Evolutionary conservation across 1,139 yeast species (phyloP).

Genomic region (Tardiomyces depauwii): DNA sequence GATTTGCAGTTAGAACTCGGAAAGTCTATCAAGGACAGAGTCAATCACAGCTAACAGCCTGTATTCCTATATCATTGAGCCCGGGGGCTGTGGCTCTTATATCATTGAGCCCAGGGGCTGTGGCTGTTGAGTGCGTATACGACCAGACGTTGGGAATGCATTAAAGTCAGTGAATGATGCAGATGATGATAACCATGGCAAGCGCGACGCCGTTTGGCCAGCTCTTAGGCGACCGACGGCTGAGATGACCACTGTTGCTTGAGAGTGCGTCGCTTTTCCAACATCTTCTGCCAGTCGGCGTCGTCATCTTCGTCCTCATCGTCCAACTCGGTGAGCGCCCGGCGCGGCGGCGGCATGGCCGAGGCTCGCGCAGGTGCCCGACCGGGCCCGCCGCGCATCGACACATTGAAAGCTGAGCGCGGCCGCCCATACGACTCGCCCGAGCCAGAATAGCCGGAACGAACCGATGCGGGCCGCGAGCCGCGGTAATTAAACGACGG

Average conservation of each 20-base stretch:
- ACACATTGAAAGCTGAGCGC: constrained; percentile 1
- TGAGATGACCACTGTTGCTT: constrained; percentile 14
- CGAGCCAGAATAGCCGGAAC: constrained; percentile 1
- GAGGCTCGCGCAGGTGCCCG: not conserved
- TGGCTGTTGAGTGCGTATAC: too few relatives aligned
- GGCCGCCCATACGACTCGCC: constrained; percentile 1
- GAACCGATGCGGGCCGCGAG: constrained; percentile 2
- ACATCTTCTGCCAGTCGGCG: constrained; percentile 22
- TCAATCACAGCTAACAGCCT: too few relatives aligned
- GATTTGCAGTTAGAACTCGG: too few relatives aligned
- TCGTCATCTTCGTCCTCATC: constrained; percentile 28
- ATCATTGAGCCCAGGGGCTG: too few relatives aligned
- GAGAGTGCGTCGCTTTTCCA: constrained; percentile 19
- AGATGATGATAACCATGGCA: too few relatives aligned
- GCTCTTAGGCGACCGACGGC: not conserved
- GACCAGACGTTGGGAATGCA: too few relatives aligned
- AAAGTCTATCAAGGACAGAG: too few relatives aligned
- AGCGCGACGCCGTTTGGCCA: too few relatives aligned
- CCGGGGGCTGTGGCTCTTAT: too few relatives aligned
- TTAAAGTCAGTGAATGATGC: too few relatives aligned
- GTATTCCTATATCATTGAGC: too few relatives aligned
- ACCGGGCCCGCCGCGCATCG: not conserved
- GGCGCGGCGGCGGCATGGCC: constrained; percentile 1
- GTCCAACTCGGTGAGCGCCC: constrained; percentile 9
- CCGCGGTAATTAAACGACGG: constrained; percentile 9